These are phyloP conservation scores for Smittium culicis DNA, from an alignment of 371 early-diverging fungal genomes.

Conservation along the genomic window DNA sequence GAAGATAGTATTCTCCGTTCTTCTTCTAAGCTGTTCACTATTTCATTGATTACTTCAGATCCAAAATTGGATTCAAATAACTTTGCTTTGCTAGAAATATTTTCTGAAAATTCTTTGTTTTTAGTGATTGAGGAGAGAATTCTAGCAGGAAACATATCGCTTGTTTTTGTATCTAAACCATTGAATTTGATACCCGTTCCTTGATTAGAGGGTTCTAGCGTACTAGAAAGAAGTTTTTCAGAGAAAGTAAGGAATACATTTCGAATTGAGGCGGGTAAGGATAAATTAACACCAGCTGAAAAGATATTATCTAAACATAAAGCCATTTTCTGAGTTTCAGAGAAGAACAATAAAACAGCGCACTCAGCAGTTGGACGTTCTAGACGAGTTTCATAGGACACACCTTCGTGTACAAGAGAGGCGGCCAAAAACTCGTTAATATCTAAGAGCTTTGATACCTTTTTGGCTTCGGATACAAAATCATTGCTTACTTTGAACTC, in stretches of 20 bases:
- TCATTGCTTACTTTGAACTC: slow-evolving; percentile 47
- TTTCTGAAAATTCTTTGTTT: slow-evolving; percentile 32
- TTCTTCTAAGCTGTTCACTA: slow-evolving; percentile 36
- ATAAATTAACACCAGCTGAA: slow-evolving; percentile 35
- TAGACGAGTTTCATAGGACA: slow-evolving; percentile 34
- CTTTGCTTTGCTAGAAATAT: slow-evolving; percentile 18
- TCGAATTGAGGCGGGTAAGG: slow-evolving; percentile 36
- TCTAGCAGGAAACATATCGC: slow-evolving; percentile 28
- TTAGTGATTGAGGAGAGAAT: slow-evolving; percentile 30
- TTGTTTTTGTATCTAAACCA: background rate
- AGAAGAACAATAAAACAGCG: slow-evolving; percentile 50
- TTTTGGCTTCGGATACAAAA: slow-evolving; percentile 46
- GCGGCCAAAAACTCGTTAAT: slow-evolving; percentile 67
- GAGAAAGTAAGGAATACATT: slow-evolving; percentile 25
- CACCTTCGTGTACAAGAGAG: slow-evolving; percentile 48
- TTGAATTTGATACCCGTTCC: background rate
- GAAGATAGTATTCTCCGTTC: slow-evolving; percentile 44
- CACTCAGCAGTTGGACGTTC: slow-evolving; percentile 49
- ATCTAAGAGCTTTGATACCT: slow-evolving; percentile 62
- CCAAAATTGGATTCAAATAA: slow-evolving; percentile 20
- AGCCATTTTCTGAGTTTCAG: slow-evolving; percentile 51
- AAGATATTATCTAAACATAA: slow-evolving; percentile 46
- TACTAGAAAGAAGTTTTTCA: slow-evolving; percentile 31
- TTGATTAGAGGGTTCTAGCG: slow-evolving; percentile 12
- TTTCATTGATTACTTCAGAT: slow-evolving; percentile 34